phyloP scores from a whole-genome alignment of 176 grass and related monocot species.

The Eleusine coracana region DNA sequence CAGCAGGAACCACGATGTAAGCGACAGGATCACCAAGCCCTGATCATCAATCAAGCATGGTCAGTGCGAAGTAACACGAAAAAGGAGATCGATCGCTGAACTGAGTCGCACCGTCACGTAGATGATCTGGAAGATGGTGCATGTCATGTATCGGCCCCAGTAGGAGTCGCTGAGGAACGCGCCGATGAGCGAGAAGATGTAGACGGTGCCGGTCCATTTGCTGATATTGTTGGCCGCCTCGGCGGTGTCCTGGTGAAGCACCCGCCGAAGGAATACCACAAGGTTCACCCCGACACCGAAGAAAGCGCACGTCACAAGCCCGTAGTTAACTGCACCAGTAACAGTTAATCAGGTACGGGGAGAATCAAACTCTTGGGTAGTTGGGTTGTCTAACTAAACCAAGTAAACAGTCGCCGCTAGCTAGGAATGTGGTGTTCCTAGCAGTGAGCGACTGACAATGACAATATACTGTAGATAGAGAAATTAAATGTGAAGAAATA shows the following conservation, averaged over 20 bases:
- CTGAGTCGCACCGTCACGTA: constrained; percentile 65
- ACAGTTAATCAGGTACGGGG: not conserved
- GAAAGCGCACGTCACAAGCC: constrained; percentile 74
- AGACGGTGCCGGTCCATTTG: constrained; percentile 90
- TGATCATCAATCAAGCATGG: constrained; percentile 19
- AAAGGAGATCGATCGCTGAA: not conserved
- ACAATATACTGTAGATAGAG: no score
- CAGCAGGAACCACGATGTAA: constrained; percentile 71
- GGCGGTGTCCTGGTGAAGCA: constrained; percentile 68
- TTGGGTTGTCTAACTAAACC: no score
- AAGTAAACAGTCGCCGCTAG: no score
- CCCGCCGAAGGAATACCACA: constrained; percentile 76
- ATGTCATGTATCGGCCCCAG: constrained; percentile 85
- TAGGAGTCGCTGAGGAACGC: constrained; percentile 91
- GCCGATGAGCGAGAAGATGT: constrained; percentile 86
- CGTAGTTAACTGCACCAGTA: constrained; percentile 69
- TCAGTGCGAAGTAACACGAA: not conserved
- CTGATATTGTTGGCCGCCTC: constrained; percentile 82
- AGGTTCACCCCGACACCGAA: constrained; percentile 92
- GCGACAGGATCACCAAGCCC: constrained; percentile 67
- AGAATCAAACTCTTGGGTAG: no score
- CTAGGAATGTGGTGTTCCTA: no score
- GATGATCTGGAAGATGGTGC: constrained; percentile 76
- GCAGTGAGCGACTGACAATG: no score
- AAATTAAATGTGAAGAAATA: no score